These are phyloP conservation scores for Galium porrigens DNA, from an alignment of 305 asterid species.

Conservation along the genomic window DNA sequence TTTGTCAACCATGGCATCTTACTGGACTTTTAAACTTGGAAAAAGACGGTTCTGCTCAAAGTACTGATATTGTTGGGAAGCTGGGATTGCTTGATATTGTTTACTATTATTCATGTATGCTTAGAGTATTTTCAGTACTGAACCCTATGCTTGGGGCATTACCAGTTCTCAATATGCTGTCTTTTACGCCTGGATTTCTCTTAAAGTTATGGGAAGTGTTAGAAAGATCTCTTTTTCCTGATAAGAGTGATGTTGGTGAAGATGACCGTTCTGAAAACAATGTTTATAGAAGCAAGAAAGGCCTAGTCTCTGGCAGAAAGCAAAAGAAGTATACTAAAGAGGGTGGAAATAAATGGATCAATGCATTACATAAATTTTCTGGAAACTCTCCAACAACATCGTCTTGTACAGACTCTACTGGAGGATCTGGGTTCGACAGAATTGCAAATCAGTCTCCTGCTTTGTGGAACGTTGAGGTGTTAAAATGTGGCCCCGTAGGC, in stretches of 20 bases:
- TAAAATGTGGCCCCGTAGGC: constrained; percentile 71
- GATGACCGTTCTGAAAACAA: constrained; percentile 23
- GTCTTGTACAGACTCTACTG: constrained; percentile 23
- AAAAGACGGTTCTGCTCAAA: constrained; percentile 25
- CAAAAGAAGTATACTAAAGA: constrained; percentile 43
- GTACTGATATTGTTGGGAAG: constrained; percentile 26
- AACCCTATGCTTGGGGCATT: constrained; percentile 60
- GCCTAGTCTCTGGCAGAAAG: constrained; percentile 31
- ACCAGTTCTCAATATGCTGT: constrained; percentile 80
- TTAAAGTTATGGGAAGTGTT: constrained; percentile 56
- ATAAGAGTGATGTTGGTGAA: constrained; percentile 20
- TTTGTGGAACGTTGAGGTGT: constrained; percentile 55
- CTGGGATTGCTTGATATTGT: constrained; percentile 48
- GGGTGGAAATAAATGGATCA: constrained; percentile 60
- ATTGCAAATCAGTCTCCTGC: constrained; percentile 39
- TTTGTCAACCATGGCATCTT: constrained; percentile 74
- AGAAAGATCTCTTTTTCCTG: constrained; percentile 43
- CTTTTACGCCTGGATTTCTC: constrained; percentile 89
- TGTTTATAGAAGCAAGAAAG: constrained; percentile 25
- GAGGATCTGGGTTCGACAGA: constrained; percentile 24
- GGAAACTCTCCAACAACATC: constrained; percentile 43
- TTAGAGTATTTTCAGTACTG: constrained; percentile 49
- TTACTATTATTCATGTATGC: constrained; percentile 65
- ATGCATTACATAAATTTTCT: constrained; percentile 52
- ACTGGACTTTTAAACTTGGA: constrained; percentile 43